Base-by-base conservation (phyloP, 257 asterid species). In the Nicotiana sylvestris region DNA sequence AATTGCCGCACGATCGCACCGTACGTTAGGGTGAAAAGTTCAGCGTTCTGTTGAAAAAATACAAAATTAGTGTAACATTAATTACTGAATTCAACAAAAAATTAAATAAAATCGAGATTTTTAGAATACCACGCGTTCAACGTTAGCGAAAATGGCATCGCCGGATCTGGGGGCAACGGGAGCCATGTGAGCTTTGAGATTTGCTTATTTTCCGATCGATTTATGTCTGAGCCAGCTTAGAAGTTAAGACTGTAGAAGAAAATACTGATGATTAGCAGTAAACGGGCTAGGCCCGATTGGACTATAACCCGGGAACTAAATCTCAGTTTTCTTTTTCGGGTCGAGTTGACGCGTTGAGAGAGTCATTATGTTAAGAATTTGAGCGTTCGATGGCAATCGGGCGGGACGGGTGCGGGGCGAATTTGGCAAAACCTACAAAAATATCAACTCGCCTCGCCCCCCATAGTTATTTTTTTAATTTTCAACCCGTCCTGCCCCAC, bases 1-100 rank as follows among this genome's bases (percentile, higher is more conserved):
- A 96, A 87, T 90, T 96, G 99, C 82, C 99, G 95, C 78, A 96
- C 98, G 76, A 94, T 92, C 51, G 98, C 98, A 62, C 98, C 98
- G 61, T 94, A 96, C 16, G 99, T 96, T 62, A 96, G 85, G 67
- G 98, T 94, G 88, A 96, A 96, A 80, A 93, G 93, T 89, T 96
- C 99, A 0, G 98, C 95, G 60, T 96, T 96, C 99, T 94, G 85
- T 21, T 25, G 33, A 70, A 11, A 53, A 3, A 61, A 66, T 39
- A 3, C 56, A 69, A 81, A 62, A 16, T 60, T 62, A 66, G 29
- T 25, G 17, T 13, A 21, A 65, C 18, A 43, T 13, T 80, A 21
- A 69, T 5, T 25, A 30, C 3, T 11, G 3, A 58, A 58, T 46
- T 25, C 4, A 5, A 77, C 11, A 67, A 16, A 29, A 78, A 78